These are phyloP conservation scores for Pichia manshurica DNA, from an alignment of 805 yeast genomes.

Conservation along the genomic window DNA sequence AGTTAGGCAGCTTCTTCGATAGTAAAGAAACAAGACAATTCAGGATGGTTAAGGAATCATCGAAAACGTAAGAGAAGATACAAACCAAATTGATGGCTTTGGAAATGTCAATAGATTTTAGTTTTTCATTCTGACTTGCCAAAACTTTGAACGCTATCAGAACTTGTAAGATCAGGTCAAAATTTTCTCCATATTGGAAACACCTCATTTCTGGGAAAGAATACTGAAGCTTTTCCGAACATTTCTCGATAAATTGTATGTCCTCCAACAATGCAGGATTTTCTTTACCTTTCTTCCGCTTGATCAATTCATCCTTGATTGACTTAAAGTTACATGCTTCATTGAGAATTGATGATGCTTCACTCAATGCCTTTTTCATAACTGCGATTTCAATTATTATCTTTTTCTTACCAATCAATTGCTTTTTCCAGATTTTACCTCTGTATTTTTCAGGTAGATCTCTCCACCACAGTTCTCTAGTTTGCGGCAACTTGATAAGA, in stretches of 20 bases:
- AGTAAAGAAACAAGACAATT: slow-evolving; percentile 24
- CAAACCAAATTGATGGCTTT: slow-evolving; percentile 24
- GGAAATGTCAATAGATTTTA: slow-evolving; percentile 13
- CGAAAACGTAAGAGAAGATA: slow-evolving; percentile 23
- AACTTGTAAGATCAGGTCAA: slow-evolving; percentile 26
- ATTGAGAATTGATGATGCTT: slow-evolving; percentile 20
- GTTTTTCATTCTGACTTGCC: slow-evolving; percentile 13
- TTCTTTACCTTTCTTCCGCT: slow-evolving; percentile 15
- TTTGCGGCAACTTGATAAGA: slow-evolving; percentile 33
- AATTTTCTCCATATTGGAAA: slow-evolving; percentile 28
- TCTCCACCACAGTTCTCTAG: slow-evolving; percentile 57
- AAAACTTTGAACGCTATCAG: slow-evolving; percentile 20
- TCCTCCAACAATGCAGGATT: slow-evolving; percentile 11
- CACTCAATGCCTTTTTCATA: slow-evolving; percentile 12
- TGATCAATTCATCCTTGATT: slow-evolving; percentile 15
- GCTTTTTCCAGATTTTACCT: slow-evolving; percentile 45
- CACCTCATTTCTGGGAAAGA: slow-evolving; percentile 26
- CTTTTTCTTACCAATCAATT: slow-evolving; percentile 35
- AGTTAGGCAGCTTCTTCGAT: slow-evolving; percentile 25
- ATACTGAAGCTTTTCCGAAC: slow-evolving; percentile 21
- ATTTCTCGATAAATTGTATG: slow-evolving; percentile 20
- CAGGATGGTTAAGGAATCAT: slow-evolving; percentile 21
- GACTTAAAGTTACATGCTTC: slow-evolving; percentile 29
- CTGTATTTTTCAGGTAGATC: slow-evolving; percentile 45
- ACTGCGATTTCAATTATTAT: slow-evolving; percentile 12